phyloP scores from a whole-genome alignment of 768 basidiomycete species.

The Obba rivulosa region DNA sequence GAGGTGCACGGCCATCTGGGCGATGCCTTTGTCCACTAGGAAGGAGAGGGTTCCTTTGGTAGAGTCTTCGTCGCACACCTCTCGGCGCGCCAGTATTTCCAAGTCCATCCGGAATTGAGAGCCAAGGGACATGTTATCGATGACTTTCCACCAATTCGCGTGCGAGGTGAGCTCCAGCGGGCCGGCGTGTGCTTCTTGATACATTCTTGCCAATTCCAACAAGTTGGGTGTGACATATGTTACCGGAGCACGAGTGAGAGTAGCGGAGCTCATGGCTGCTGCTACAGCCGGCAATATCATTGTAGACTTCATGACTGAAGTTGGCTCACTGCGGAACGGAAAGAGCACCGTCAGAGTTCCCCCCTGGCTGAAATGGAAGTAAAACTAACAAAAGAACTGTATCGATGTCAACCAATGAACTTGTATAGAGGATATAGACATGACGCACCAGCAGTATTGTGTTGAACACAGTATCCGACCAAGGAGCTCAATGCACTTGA shows the following conservation, averaged over 20 bases:
- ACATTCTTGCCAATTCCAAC: constrained; percentile 65
- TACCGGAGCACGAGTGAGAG: constrained; percentile 39
- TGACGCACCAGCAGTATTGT: constrained; percentile 49
- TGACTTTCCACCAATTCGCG: constrained; percentile 55
- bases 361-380: neutral
- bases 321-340: constrained; percentile 69
- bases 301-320: constrained; percentile 77
- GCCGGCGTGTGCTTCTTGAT: constrained; percentile 42
- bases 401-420: neutral
- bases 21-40: constrained; percentile 63
- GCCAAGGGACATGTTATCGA: constrained; percentile 64
- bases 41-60: constrained; percentile 46
- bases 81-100: constrained; percentile 47
- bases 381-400: constrained; percentile 73
- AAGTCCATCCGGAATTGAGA: constrained; percentile 63
- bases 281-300: constrained; percentile 61
- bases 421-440: neutral
- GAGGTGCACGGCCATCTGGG: constrained; percentile 76
- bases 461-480: constrained; percentile 43
- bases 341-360: constrained; percentile 1
- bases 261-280: constrained; percentile 27
- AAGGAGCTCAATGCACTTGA: constrained; percentile 45
- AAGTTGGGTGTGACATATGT: constrained; percentile 82
- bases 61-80: constrained; percentile 35
- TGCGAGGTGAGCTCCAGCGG: constrained; percentile 46